A percentile compares a stretch with the other conserved stretches of the same genome.
phyloP scores from a whole-genome alignment of 805 yeast species.

The Candida ipomoeae region DNA sequence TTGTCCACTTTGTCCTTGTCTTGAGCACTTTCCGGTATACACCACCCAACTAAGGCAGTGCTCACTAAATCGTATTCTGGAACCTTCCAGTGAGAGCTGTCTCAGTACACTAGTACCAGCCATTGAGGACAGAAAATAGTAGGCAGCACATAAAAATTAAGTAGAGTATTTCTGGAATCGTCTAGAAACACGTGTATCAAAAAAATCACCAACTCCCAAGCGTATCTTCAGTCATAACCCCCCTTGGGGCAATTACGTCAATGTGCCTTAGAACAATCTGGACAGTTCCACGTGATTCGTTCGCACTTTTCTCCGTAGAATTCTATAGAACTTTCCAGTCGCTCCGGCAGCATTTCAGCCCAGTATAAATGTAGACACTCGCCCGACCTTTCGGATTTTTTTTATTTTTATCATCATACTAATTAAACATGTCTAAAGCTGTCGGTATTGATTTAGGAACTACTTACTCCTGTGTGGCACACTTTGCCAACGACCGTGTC shows the following conservation, averaged over 20 bases:
- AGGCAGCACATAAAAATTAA: neutral
- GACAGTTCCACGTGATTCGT: slow-evolving; percentile 9
- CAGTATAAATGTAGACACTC: slow-evolving; percentile 4
- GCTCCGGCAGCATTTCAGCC: slow-evolving; percentile 3
- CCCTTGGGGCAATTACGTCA: neutral
- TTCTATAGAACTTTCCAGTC: slow-evolving; percentile 16
- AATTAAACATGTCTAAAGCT: slow-evolving; percentile 25
- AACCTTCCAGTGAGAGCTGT: neutral
- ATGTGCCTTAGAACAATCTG: slow-evolving; percentile 4
- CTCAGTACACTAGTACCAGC: neutral
- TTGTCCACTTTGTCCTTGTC: neutral
- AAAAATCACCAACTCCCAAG: neutral
- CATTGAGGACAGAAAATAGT: neutral
- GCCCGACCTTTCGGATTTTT: neutral
- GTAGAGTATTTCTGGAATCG: neutral
- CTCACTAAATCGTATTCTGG: neutral
- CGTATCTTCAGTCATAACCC: neutral
- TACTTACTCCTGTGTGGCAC: slow-evolving; percentile 33
- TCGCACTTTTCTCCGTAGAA: slow-evolving; percentile 11
- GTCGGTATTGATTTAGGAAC: slow-evolving; percentile 34
- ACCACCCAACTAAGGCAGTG: neutral
- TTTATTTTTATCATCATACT: slow-evolving; percentile 7
- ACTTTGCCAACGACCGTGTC: slow-evolving; percentile 31
- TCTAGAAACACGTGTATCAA: neutral
- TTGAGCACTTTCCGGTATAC: neutral